Evolutionary conservation across 495 filamentous ascomycete species (phyloP).

Genomic region (Talaromyces proteolyticus): DNA sequence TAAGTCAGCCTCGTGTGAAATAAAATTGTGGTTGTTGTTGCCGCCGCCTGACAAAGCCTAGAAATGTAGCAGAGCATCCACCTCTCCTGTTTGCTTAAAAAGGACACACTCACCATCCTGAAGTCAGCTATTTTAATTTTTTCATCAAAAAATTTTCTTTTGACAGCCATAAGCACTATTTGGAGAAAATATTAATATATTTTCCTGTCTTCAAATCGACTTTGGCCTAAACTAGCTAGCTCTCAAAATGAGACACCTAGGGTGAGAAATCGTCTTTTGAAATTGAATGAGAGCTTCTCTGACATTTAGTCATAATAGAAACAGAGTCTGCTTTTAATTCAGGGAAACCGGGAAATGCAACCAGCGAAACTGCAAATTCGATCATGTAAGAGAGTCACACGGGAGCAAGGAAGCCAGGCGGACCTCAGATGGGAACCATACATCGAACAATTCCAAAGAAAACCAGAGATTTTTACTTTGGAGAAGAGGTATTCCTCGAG

Average conservation of each 20-base stretch:
- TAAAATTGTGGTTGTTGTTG: no score
- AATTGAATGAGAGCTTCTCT: not conserved
- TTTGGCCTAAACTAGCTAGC: no score
- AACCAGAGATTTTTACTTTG: slow-evolving; percentile 1
- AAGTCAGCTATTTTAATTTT: no score
- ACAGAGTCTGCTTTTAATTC: not conserved
- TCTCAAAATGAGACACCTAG: not conserved
- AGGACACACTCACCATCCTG: no score
- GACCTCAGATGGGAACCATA: not conserved
- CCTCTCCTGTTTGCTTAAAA: no score
- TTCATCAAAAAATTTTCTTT: no score
- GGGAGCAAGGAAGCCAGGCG: not conserved
- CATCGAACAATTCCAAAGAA: not conserved
- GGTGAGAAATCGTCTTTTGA: not conserved
- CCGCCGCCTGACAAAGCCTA: no score
- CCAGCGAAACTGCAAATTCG: not conserved
- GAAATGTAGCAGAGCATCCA: no score
- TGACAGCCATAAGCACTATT: no score
- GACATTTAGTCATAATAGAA: not conserved
- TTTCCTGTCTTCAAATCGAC: no score
- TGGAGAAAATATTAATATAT: no score
- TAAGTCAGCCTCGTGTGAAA: no score
- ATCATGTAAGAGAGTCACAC: not conserved
- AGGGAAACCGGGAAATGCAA: not conserved
- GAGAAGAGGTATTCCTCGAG: slow-evolving; percentile 4